Percentiles rank a stretch among this genome's conserved stretches.
These are phyloP conservation scores for Globisporangium heterothallicum DNA, from an alignment of 352 stramenopile genomes.

Conservation along the genomic window DNA sequence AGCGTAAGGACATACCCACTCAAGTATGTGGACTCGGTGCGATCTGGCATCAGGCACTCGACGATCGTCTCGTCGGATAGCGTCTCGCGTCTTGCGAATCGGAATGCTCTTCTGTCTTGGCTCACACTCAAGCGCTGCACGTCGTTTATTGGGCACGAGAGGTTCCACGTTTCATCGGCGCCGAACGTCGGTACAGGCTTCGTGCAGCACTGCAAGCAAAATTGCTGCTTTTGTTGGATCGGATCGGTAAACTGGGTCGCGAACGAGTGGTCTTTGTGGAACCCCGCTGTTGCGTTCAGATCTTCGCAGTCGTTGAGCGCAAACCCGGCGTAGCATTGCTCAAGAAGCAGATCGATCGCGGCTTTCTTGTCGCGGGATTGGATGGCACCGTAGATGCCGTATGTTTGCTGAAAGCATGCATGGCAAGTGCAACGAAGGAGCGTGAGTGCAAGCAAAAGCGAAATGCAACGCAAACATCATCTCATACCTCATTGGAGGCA, in stretches of 20 bases:
- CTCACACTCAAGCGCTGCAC: slow-evolving; percentile 65
- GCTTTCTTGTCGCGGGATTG: slow-evolving; percentile 38
- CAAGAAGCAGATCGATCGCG: slow-evolving; percentile 26
- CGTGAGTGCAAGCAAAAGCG: neutral
- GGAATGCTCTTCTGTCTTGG: slow-evolving; percentile 43
- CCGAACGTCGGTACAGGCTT: slow-evolving; percentile 47
- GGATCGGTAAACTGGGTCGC: slow-evolving; percentile 52
- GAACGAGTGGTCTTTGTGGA: slow-evolving; percentile 49
- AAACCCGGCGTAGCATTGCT: slow-evolving; percentile 64
- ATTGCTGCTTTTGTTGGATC: slow-evolving; percentile 29
- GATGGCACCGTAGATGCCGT: slow-evolving; percentile 57
- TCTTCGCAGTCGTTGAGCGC: slow-evolving; percentile 53
- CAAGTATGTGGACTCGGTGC: slow-evolving; percentile 45
- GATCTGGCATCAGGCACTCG: slow-evolving; percentile 50
- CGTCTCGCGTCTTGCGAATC: slow-evolving; percentile 53
- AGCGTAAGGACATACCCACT: slow-evolving; percentile 50
- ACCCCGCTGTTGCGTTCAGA: slow-evolving; percentile 32
- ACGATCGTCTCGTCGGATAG: slow-evolving; percentile 45
- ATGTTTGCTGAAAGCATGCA: slow-evolving; percentile 29
- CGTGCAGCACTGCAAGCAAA: slow-evolving; percentile 71
- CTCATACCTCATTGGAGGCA: neutral
- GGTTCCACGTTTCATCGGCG: slow-evolving; percentile 74
- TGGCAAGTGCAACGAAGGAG: neutral
- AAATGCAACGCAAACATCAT: neutral
- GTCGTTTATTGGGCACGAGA: slow-evolving; percentile 62